Evolutionary conservation across 768 basidiomycete genomes (phyloP), one percentile per base, ranked within the genome.

Genomic region (Pisolithus microcarpus): DNA sequence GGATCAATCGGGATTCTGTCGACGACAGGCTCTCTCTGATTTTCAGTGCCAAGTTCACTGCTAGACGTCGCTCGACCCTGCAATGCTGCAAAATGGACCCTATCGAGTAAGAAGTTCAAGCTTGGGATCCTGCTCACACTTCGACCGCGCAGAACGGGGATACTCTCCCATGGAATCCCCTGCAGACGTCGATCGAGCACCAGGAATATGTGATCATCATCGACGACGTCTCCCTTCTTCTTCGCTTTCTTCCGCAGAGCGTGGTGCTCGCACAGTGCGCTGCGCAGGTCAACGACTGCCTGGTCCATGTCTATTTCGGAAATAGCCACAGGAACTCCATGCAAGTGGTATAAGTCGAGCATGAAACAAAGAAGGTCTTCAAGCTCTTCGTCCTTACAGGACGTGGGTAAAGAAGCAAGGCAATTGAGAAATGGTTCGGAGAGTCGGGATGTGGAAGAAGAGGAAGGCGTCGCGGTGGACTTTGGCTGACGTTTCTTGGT

Each of bases 281-380:
- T 67, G 19, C 91, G 82, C 21, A 99, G 72, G 63, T 99, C 94
- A 40, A 96, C 72, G 7, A 82, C 83, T n/a, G 94, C 82, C 63
- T 91, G 89, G 58, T 88, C 86, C 45, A 95, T 77, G 63, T 98
- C 95, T 7, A 97, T 80, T 64, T 99, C 95, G 19, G 91, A 85
- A 39, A 87, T 81, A 0, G 91, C 91, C 23, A 98, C 80, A 0
- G 86, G 84, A 3, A 91, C 77, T 1, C 95, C 94, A 54, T 93
- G 85, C 69, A 95, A 89, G 62, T 95, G 92, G 63, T 95, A 95
- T 0, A 96, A 75, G 61, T 97, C 96, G 21, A 98, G 74, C 30
- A 97, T 76, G 70, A 95, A 97, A 64, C 93, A 97, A 3, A 91
- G 80, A 31, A 97, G 72, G 63, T 99, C 96, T 65, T 98, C 96